A percentile compares a stretch with the other conserved stretches of the same genome.
Evolutionary conservation across 345 rosid species (phyloP).

Genomic region (Citrus inodora): DNA sequence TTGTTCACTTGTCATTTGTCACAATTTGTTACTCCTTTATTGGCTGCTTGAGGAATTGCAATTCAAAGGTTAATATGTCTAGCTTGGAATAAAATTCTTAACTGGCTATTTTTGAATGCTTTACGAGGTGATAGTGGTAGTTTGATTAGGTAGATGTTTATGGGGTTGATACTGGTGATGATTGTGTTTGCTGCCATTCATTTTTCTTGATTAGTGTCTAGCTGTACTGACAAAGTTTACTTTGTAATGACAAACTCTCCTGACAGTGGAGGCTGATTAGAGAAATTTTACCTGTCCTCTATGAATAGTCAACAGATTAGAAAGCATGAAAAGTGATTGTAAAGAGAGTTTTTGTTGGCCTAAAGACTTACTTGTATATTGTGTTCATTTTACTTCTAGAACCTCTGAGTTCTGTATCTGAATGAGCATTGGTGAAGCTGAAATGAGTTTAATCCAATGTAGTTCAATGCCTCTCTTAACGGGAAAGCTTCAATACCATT

Average conservation of each 20-base stretch:
- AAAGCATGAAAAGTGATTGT: neutral
- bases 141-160: neutral
- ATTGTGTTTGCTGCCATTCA: neutral
- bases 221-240: too few relatives aligned
- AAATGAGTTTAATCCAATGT: neutral
- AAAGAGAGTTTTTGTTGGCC: too few relatives aligned
- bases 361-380: rapidly evolving
- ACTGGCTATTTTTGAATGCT: neutral
- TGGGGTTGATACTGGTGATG: neutral
- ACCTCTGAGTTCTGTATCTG: neutral
- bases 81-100: neutral
- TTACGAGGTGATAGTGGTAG: neutral
- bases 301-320: neutral
- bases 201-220: neutral
- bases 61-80: neutral
- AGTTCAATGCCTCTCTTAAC: neutral
- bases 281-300: neutral
- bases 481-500: neutral
- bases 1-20: neutral
- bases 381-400: neutral
- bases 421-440: neutral
- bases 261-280: neutral
- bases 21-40: neutral
- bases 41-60: neutral
- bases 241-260: neutral